Conservation (phyloP, 176 grass and related monocot species). For the Typha latifolia region DNA sequence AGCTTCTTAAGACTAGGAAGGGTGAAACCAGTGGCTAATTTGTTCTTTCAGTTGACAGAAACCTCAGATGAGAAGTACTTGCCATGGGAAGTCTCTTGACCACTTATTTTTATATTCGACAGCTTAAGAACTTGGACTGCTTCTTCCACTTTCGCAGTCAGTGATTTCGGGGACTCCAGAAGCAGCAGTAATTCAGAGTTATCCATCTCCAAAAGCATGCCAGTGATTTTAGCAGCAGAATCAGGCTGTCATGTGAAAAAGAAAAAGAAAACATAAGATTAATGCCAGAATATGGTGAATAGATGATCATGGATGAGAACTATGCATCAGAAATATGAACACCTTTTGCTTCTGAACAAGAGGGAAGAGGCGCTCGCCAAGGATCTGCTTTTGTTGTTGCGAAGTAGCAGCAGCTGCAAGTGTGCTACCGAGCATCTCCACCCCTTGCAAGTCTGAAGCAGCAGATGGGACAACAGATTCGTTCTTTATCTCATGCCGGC, state of each 20-base stretch:
- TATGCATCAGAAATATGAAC: background rate
- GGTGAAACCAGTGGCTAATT: too few relatives aligned
- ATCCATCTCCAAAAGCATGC: constrained; percentile 63
- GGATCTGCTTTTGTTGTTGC: constrained; percentile 31
- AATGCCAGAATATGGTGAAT: too few relatives aligned
- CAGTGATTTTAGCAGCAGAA: constrained; percentile 58
- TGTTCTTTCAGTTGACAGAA: constrained; percentile 27
- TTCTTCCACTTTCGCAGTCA: constrained; percentile 50
- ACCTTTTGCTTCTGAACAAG: constrained; percentile 49
- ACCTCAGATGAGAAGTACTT: constrained; percentile 32
- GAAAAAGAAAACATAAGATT: too few relatives aligned
- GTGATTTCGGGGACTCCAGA: constrained; percentile 37
- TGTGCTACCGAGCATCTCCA: constrained; percentile 31
- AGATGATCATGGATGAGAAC: too few relatives aligned
- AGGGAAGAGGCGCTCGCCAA: constrained; percentile 52
- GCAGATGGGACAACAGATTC: constrained; percentile 28
- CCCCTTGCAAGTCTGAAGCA: constrained; percentile 32
- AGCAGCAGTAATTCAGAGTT: constrained; percentile 36
- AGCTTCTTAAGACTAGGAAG: too few relatives aligned
- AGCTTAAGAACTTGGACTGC: constrained; percentile 35
- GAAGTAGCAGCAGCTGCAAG: constrained; percentile 27
- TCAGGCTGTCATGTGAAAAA: constrained; percentile 31
- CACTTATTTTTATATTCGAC: constrained; percentile 28
- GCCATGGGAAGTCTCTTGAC: constrained; percentile 32
- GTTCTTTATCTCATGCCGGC: constrained; percentile 25